Base-by-base conservation (phyloP, 2,329 filamentous ascomycete species). In the Pseudocercospora fuligena region DNA sequence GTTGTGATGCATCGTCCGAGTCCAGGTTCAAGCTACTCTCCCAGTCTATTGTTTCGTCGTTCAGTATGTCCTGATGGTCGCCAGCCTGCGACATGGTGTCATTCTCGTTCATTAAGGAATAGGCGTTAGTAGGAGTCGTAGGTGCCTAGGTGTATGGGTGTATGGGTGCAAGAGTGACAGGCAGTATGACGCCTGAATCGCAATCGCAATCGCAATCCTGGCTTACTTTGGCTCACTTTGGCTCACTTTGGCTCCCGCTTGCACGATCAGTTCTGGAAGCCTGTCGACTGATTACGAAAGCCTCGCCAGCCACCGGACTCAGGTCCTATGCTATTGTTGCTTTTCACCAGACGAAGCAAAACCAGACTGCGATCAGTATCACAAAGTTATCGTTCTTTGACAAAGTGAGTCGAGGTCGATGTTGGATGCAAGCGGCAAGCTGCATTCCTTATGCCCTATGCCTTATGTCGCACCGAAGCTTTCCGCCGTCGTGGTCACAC, bases 1-100 rank as follows among this genome's bases (percentile, higher is more conserved):
- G 58, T 19, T 67, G 67, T 60, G 67, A 33, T 40, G 67, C 67
- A 60, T 64, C 65, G 65, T 61, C 27, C 61, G 63, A 64, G 49
- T 64, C 57, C 36, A 56, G 19, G 56, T 43, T 23, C 19, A 58
- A 14, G 56, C 56, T 64, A 19, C 58, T 49, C 25, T 54, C 46
- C 43, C 47, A 60, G 21, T 63, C 61, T 43, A 43, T n/a, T 14
- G 47, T 27, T 31, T 27, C 54, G 14, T 56, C 21, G 58, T 60
- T 58, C 56, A 7, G 56, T 23, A 11, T 9, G 31, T 58, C 56
- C 36, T 60, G 49, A 14, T 49, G 33, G 40, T 63, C 57, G 57
- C 57, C 57, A 57, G 33, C 21, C 11, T 56, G 60, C 60, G 64
- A 60, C 60, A 66, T 66, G 16, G 43, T 63, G 60, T 43, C 59